These are phyloP conservation scores for Priceomyces melissophilus DNA, from an alignment of 805 yeast genomes.

Conservation along the genomic window DNA sequence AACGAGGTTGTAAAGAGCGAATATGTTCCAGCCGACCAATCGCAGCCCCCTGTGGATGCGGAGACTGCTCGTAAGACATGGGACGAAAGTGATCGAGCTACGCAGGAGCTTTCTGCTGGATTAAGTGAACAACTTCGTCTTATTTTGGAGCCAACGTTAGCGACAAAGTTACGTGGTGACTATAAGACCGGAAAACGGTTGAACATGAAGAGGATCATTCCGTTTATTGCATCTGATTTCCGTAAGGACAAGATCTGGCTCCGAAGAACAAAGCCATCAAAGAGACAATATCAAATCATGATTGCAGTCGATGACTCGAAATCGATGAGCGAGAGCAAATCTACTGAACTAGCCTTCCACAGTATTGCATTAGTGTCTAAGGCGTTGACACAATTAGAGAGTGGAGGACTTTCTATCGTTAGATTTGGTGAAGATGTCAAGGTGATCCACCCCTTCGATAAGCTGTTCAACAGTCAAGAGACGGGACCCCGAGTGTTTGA, in stretches of 20 bases:
- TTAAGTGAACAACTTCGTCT: constrained; percentile 90
- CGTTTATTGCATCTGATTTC: constrained; percentile 96
- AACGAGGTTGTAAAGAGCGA: neutral
- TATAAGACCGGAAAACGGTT: constrained; percentile 95
- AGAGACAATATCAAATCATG: constrained; percentile 96
- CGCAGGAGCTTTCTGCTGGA: constrained; percentile 82
- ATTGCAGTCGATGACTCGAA: constrained; percentile 96
- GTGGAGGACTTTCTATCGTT: constrained; percentile 88
- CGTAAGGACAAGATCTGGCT: constrained; percentile 98
- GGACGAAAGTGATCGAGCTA: constrained; percentile 78
- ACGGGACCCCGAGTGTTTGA: constrained; percentile 82
- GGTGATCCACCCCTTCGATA: constrained; percentile 86
- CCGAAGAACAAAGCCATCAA: constrained; percentile 94
- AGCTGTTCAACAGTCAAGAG: constrained; percentile 71
- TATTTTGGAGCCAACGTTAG: constrained; percentile 90
- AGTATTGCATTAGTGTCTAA: constrained; percentile 91
- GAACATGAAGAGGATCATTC: constrained; percentile 96
- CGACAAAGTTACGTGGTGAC: constrained; percentile 94
- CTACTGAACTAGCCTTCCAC: constrained; percentile 89
- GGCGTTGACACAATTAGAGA: constrained; percentile 89
- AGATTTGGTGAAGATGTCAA: constrained; percentile 82
- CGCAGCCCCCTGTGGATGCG: constrained; percentile 44
- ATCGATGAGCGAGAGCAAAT: constrained; percentile 92
- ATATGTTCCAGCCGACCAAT: no score
- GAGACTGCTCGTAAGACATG: constrained; percentile 77